Percentiles rank a stretch among this genome's conserved stretches.
phyloP scores from a whole-genome alignment of 2,329 filamentous ascomycete species.

The Colletotrichum gigasporum region DNA sequence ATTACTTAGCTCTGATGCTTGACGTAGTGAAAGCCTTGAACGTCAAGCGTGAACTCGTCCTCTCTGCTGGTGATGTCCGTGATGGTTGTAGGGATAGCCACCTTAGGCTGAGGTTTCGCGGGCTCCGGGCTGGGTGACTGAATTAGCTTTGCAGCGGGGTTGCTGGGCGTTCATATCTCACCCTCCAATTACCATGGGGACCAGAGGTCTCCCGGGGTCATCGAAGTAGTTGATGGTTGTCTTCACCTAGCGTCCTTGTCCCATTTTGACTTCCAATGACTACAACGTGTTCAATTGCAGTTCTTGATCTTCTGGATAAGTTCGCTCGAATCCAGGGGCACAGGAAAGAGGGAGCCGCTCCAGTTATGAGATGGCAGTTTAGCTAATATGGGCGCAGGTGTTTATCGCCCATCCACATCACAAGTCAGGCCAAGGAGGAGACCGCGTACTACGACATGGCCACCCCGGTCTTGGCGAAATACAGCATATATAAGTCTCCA shows the following conservation, averaged over 20 bases:
- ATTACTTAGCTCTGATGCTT: constrained; percentile 64
- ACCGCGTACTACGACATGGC: not conserved
- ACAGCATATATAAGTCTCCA: constrained; percentile 8
- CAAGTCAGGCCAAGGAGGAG: constrained; percentile 15
- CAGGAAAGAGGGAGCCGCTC: not conserved
- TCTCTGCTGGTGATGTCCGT: constrained; percentile 71
- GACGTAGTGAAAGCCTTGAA: constrained; percentile 62
- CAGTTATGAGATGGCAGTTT: not conserved
- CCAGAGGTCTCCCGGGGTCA: constrained; percentile 26
- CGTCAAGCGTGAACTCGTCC: constrained; percentile 69
- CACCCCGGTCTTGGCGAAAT: not conserved
- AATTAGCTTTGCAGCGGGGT: not conserved
- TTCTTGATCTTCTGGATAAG: no score
- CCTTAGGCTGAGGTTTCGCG: constrained; percentile 56
- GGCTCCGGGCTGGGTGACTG: constrained; percentile 2
- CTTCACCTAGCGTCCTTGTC: constrained; percentile 15
- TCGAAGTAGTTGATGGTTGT: constrained; percentile 30
- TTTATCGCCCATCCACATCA: constrained; percentile 9
- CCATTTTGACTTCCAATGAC: not conserved
- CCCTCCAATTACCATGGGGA: constrained; percentile 30
- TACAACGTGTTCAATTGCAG: no score
- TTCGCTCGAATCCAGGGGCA: not conserved
- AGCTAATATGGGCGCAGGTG: not conserved
- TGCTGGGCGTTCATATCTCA: not conserved
- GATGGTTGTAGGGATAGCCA: constrained; percentile 59